Evolutionary conservation across 371 early-diverging fungal genomes (phyloP), one percentile per base, ranked within the genome.

Genomic region (Apophysomyces ossiformis): DNA sequence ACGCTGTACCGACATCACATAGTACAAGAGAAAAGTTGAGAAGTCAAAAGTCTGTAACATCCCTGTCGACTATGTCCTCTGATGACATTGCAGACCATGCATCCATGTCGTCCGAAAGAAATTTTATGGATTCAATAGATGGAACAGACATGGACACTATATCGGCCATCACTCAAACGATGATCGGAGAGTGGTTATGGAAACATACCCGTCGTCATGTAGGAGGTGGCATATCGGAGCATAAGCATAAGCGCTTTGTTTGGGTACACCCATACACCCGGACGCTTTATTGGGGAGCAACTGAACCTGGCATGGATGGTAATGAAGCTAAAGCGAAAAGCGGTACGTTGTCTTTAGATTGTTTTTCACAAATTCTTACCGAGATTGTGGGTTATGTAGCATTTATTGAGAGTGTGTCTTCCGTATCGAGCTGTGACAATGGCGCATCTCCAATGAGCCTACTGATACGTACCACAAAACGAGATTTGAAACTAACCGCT

Each of bases 181-280:
- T 93, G 93, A 89, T 93, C 60, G 94, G 94, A 21, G 89, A 91
- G 60, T 90, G 85, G 72, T 77, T 94, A 76, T 86, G 81, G 73
- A 94, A 94, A 69, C 87, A 87, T 63, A 91, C 90, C 8, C 84
- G 90, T 5, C 78, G 85, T 21, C 82, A 85, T 61, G 82, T 82
- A 50, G 84, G 84, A 12, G 74, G 77, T 35, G 85, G 85, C 44
- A 83, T 82, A 12, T 85, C 86, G 13, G 92, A 91, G 65, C 85
- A 88, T 59, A 82, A 86, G n/a, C 92, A 94, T 47, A 72, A 79
- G 58, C 84, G 93, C 18, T 94, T 86, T 73, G 89, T 93, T 37
- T 94, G 94, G 94, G 85, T 94, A 7, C 92, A 93, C 66, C 94
- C 94, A n/a, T 93, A 93, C 46, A 89, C 92, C 11, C 84, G 87